These are phyloP conservation scores for Stereocaulon alpinum DNA, from an alignment of 495 filamentous ascomycete species.

Conservation along the genomic window DNA sequence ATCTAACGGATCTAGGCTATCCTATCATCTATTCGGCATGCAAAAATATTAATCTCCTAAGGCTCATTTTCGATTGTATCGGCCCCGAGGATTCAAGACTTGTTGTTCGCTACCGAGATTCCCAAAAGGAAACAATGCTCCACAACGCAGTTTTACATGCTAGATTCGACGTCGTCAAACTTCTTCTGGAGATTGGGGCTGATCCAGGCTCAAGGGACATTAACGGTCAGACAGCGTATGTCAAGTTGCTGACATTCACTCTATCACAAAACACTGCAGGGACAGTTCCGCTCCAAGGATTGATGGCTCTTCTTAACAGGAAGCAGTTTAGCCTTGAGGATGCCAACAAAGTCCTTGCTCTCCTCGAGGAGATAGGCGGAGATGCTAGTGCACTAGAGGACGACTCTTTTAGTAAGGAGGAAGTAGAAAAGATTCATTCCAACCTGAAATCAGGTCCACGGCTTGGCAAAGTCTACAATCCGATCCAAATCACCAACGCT, in stretches of 20 bases:
- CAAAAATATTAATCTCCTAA: not conserved
- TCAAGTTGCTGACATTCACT: not conserved
- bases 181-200: not conserved
- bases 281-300: not conserved
- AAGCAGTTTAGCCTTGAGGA: not conserved
- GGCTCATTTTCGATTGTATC: not conserved
- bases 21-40: not conserved
- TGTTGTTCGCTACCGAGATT: not conserved
- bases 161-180: not conserved
- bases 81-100: not conserved
- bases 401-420: not conserved
- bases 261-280: not conserved
- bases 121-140: not conserved
- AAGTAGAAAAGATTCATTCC: not conserved
- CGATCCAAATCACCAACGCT: not conserved
- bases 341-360: not conserved
- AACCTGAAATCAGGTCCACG: not conserved
- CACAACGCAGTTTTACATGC: not conserved
- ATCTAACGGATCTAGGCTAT: not conserved
- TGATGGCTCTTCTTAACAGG: not conserved
- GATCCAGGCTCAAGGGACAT: not conserved
- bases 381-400: not conserved
- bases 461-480: not conserved
- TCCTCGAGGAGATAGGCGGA: not conserved
- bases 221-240: not conserved